These are phyloP conservation scores for Physaria fendleri DNA, from an alignment of 345 rosid species.

Conservation along the genomic window DNA sequence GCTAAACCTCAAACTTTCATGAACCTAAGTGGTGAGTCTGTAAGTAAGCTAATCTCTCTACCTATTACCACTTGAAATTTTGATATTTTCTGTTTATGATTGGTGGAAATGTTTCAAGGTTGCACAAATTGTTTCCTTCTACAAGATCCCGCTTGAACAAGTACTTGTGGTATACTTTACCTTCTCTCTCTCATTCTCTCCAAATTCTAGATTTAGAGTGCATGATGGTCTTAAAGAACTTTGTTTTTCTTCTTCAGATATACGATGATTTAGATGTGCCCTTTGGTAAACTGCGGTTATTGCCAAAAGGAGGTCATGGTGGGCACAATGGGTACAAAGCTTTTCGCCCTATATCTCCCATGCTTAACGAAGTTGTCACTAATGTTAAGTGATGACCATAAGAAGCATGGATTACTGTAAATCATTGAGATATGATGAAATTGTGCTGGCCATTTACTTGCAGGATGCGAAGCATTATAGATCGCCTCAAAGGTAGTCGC, in stretches of 20 bases:
- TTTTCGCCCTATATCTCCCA: background rate
- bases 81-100: no score
- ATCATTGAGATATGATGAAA: conserved; percentile 2
- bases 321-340: conserved; percentile 84
- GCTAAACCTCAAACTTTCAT: conserved; percentile 96
- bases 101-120: conserved; percentile 53
- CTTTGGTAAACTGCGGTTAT: conserved; percentile 72
- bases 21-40: conserved; percentile 95
- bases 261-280: conserved; percentile 96
- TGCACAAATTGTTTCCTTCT: conserved; percentile 72
- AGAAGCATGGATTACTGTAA: no score
- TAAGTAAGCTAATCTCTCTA: conserved; percentile 50
- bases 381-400: no score
- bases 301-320: conserved; percentile 99
- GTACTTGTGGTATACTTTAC: conserved; percentile 76
- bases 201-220: background rate
- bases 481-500: conserved; percentile 79
- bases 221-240: background rate
- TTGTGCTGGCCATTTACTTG: conserved; percentile 8
- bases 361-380: no score
- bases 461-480: conserved; percentile 86
- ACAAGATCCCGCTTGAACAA: conserved; percentile 91
- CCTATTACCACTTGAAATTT: background rate
- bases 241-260: conserved; percentile 39
- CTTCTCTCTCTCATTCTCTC: background rate